A percentile compares a stretch with the other conserved stretches of the same genome.
Evolutionary conservation across 1,139 yeast genomes (phyloP).

Genomic region (Candida sp.): DNA sequence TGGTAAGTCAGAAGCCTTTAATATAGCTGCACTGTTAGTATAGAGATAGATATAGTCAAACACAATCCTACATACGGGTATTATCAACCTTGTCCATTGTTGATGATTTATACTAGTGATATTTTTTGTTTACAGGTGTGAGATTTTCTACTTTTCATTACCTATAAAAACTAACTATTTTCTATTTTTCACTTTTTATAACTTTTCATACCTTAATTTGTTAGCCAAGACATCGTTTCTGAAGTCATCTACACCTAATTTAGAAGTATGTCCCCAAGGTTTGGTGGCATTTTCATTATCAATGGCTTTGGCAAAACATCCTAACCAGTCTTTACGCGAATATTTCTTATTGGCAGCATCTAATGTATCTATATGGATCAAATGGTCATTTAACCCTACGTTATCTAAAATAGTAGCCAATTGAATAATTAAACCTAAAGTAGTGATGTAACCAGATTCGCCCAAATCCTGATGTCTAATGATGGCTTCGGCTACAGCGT

Average conservation of each 20-base stretch:
- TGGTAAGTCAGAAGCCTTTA: slow-evolving; percentile 48
- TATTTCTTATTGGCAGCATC: slow-evolving; percentile 24
- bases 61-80: slow-evolving; percentile 10
- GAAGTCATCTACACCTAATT: slow-evolving; percentile 31
- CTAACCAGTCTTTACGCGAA: slow-evolving; percentile 30
- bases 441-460: slow-evolving; percentile 31
- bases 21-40: slow-evolving; percentile 30
- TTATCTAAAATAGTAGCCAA: slow-evolving; percentile 35
- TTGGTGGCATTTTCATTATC: slow-evolving; percentile 27
- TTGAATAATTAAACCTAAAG: slow-evolving; percentile 33
- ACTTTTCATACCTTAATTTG: slow-evolving; percentile 18
- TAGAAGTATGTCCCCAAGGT: slow-evolving; percentile 37
- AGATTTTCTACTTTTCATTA: neutral
- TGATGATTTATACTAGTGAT: neutral
- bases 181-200: slow-evolving; percentile 4
- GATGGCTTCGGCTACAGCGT: slow-evolving; percentile 38
- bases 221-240: slow-evolving; percentile 27
- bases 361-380: slow-evolving; percentile 28
- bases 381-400: slow-evolving; percentile 29
- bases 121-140: neutral
- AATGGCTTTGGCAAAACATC: slow-evolving; percentile 33
- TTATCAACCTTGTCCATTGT: slow-evolving; percentile 2
- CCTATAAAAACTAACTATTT: neutral
- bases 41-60: no score
- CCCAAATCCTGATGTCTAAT: slow-evolving; percentile 39